A percentile compares a stretch with the other conserved stretches of the same genome.
Conservation (phyloP, 345 rosid species). For the Gossypium stocksii region DNA sequence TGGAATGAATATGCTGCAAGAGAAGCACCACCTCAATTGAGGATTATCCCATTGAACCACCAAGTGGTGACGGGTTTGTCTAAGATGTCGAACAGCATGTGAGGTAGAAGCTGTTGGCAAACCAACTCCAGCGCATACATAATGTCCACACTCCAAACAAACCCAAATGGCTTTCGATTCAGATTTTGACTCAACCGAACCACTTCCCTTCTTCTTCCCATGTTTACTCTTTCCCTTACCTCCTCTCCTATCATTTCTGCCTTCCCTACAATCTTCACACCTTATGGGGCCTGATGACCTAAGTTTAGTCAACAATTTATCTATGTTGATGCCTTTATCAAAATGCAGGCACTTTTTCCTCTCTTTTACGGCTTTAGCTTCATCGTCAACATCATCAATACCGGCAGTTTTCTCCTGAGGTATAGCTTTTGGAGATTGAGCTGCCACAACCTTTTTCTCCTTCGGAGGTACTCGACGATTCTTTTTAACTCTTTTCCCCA, state of each 20-base stretch:
- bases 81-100: constrained; percentile 70
- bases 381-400: constrained; percentile 30
- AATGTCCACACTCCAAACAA: constrained; percentile 91
- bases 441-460: constrained; percentile 37
- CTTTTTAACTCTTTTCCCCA: constrained; percentile 91
- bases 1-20: constrained; percentile 59
- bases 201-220: constrained; percentile 56
- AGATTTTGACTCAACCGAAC: constrained; percentile 45
- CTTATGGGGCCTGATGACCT: constrained; percentile 40
- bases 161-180: constrained; percentile 74
- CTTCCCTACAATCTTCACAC: constrained; percentile 78
- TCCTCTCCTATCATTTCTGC: constrained; percentile 52
- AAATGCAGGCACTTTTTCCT: constrained; percentile 58
- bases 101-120: constrained; percentile 71
- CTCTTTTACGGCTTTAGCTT: constrained; percentile 33
- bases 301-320: constrained; percentile 53
- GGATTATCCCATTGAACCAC: constrained; percentile 79
- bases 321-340: constrained; percentile 54
- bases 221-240: constrained; percentile 61
- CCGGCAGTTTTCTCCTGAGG: constrained; percentile 31
- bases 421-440: constrained; percentile 32
- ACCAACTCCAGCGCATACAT: constrained; percentile 84
- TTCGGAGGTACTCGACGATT: constrained; percentile 53
- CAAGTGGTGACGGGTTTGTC: constrained; percentile 60
- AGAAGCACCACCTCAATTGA: constrained; percentile 83